phyloP scores from a whole-genome alignment of 495 filamentous ascomycete genomes.

The Cercophora samala region DNA sequence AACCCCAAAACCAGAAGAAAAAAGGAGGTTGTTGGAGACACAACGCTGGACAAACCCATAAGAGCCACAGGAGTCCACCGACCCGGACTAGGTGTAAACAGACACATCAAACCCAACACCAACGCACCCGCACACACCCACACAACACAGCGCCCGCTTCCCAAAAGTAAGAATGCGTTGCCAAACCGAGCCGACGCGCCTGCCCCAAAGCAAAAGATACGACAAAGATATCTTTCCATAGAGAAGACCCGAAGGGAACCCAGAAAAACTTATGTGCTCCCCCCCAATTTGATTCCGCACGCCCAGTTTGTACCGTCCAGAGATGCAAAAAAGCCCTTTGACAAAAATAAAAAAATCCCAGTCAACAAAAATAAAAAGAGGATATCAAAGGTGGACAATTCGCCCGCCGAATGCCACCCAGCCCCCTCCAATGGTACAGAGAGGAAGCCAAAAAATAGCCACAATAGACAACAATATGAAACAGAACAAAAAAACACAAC shows the following conservation, averaged over 20 bases:
- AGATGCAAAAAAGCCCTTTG: slow-evolving; percentile 28
- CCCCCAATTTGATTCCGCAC: slow-evolving; percentile 1
- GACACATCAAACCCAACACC: neutral
- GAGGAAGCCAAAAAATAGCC: slow-evolving; percentile 18
- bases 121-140: too few relatives aligned
- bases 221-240: neutral
- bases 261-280: slow-evolving; percentile 7
- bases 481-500: slow-evolving; percentile 23
- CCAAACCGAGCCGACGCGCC: neutral
- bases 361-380: slow-evolving; percentile 23
- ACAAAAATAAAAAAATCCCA: slow-evolving; percentile 22
- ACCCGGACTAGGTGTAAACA: neutral
- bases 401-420: slow-evolving; percentile 20
- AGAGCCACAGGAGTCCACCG: too few relatives aligned
- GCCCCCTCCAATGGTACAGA: slow-evolving; percentile 29
- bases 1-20: neutral
- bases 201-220: slow-evolving; percentile 3
- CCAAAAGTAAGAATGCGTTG: neutral
- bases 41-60: neutral
- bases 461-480: slow-evolving; percentile 14
- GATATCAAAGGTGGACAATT: slow-evolving; percentile 2
- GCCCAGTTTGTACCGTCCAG: slow-evolving; percentile 23
- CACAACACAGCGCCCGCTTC: neutral
- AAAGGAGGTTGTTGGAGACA: neutral
- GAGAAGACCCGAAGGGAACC: slow-evolving; percentile 16